These are phyloP conservation scores for Penicillium italicum DNA, from an alignment of 2,329 filamentous ascomycete species.

Conservation along the genomic window DNA sequence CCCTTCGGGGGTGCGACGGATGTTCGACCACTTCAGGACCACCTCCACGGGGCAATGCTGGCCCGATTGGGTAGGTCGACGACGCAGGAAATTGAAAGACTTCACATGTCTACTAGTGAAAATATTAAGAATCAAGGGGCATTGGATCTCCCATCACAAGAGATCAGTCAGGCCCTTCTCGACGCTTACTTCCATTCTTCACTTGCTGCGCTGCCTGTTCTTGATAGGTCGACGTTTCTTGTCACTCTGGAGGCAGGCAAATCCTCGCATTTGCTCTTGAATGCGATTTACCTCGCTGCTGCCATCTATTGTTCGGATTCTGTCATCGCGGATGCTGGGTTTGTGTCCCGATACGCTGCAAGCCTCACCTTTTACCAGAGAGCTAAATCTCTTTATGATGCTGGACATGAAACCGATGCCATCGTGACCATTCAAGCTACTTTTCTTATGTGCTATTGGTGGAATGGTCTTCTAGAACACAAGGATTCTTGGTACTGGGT, in stretches of 20 bases:
- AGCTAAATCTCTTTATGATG: slow-evolving; percentile 28
- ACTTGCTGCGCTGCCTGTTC: slow-evolving; percentile 19
- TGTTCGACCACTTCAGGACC: slow-evolving; percentile 13
- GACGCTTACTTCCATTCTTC: slow-evolving; percentile 21
- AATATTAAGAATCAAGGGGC: slow-evolving; percentile 13
- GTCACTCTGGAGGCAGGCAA: slow-evolving; percentile 8
- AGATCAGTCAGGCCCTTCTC: slow-evolving; percentile 18
- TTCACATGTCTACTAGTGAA: not conserved
- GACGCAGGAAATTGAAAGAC: slow-evolving; percentile 8
- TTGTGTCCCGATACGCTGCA: slow-evolving; percentile 20
- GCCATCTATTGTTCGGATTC: slow-evolving; percentile 20
- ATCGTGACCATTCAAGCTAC: slow-evolving; percentile 22
- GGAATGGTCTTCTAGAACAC: slow-evolving; percentile 25
- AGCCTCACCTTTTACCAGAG: slow-evolving; percentile 24
- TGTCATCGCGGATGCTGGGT: slow-evolving; percentile 20
- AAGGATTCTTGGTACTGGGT: slow-evolving; percentile 30
- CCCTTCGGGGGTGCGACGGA: slow-evolving; percentile 17
- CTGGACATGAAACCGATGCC: slow-evolving; percentile 25
- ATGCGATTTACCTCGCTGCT: slow-evolving; percentile 22
- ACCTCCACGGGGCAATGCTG: slow-evolving; percentile 21
- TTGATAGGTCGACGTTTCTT: slow-evolving; percentile 21
- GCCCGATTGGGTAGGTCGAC: slow-evolving; percentile 14
- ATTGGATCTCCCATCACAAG: slow-evolving; percentile 15
- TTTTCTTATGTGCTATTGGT: slow-evolving; percentile 27
- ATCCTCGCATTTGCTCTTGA: slow-evolving; percentile 21